These are phyloP conservation scores for Lachancea quebecensis DNA, from an alignment of 805 yeast species.

Conservation along the genomic window DNA sequence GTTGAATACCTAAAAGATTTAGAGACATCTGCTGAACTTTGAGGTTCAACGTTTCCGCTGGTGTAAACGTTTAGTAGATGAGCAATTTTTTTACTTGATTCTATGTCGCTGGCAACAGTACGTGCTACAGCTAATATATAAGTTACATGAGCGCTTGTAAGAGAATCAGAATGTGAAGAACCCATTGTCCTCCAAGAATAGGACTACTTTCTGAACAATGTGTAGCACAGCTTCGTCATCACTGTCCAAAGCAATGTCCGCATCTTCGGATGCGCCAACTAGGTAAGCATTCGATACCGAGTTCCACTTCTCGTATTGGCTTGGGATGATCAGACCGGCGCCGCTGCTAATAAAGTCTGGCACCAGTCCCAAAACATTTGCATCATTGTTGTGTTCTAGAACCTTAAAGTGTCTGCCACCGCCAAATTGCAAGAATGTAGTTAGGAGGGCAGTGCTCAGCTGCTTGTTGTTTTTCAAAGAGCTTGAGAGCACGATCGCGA, in stretches of 20 bases:
- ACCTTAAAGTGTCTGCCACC: slow-evolving; percentile 69
- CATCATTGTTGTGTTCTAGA: slow-evolving; percentile 52
- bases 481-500: slow-evolving; percentile 63
- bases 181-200: slow-evolving; percentile 74
- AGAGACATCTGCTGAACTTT: slow-evolving; percentile 7
- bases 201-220: slow-evolving; percentile 66
- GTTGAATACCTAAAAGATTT: slow-evolving; percentile 18
- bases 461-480: slow-evolving; percentile 54
- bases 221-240: slow-evolving; percentile 53
- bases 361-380: slow-evolving; percentile 56
- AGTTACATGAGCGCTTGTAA: not conserved
- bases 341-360: slow-evolving; percentile 60
- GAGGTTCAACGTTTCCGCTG: not conserved
- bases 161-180: slow-evolving; percentile 50
- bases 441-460: slow-evolving; percentile 76
- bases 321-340: slow-evolving; percentile 73
- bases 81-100: no score
- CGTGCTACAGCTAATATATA: no score
- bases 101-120: no score
- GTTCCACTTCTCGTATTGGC: slow-evolving; percentile 4
- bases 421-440: slow-evolving; percentile 81
- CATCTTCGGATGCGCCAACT: slow-evolving; percentile 41
- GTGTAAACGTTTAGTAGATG: not conserved
- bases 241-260: slow-evolving; percentile 53
- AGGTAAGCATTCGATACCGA: slow-evolving; percentile 34